Conservation (phyloP, 257 asterid species). For the Dorcoceras hygrometricum region DNA sequence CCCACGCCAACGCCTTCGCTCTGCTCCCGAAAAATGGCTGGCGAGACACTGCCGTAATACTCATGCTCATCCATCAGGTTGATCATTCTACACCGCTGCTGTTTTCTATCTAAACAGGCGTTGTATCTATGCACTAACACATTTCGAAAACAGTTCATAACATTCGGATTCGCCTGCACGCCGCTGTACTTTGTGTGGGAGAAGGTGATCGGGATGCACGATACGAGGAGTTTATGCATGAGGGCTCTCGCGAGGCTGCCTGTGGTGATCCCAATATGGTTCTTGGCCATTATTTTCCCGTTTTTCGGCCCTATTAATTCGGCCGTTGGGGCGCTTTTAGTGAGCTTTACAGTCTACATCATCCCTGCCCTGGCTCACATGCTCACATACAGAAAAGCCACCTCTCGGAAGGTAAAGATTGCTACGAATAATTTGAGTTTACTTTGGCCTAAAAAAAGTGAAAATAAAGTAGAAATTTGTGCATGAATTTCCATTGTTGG, state of each 20-base stretch:
- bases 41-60: conserved; percentile 89
- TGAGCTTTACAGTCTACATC: conserved; percentile 91
- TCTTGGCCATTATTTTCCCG: conserved; percentile 90
- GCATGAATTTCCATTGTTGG: neutral
- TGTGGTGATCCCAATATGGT: conserved; percentile 92
- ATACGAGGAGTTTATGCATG: conserved; percentile 71
- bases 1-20: conserved; percentile 82
- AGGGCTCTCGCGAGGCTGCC: conserved; percentile 90
- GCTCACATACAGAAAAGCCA: conserved; percentile 75
- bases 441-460: neutral
- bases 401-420: conserved; percentile 68
- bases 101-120: neutral
- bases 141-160: conserved; percentile 54
- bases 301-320: conserved; percentile 94
- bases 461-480: neutral
- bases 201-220: conserved; percentile 94
- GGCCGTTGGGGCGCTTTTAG: conserved; percentile 90
- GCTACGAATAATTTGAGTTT: neutral
- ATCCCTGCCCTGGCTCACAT: conserved; percentile 89
- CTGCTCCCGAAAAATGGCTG: conserved; percentile 64
- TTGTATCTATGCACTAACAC: neutral
- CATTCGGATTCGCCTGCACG: conserved; percentile 92
- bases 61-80: conserved; percentile 96
- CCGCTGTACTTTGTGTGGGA: conserved; percentile 97
- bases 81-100: neutral